Evolutionary conservation across 1,139 yeast species (phyloP), one percentile per base, ranked within the genome.

Genomic region (Chernovozyma sophiae-reginae): DNA sequence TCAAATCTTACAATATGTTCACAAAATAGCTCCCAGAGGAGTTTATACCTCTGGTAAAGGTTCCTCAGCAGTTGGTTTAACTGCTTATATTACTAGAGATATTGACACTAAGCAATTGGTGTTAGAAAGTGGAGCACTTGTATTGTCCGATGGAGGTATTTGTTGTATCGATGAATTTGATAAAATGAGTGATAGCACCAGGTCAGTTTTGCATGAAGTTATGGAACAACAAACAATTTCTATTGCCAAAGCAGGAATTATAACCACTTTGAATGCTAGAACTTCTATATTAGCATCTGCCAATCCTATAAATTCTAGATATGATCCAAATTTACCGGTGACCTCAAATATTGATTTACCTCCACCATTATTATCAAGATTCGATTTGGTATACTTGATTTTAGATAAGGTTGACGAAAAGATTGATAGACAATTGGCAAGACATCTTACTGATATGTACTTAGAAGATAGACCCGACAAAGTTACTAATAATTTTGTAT

Each of bases 221-320:
- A 92, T 92, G 98, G 98, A 92, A 68, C 98, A 92, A 60, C 98
- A 92, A 60, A 92, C 98, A 0, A 92, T 92, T 32, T 89, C 97
- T 11, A 87, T 92, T 51, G 98, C 98, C 30, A 92, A 92, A 56
- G 98, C 98, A 0, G 98, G 98, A 40, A 92, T 92, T 53, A 92
- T 90, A 54, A 92, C 98, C 12, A 92, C 98, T 0, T 71, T 92
- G 43, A 92, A 92, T 62, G 98, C 98, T 1, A 76, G 98, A 61
- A 90, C 97, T 0, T 89, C 97, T 0, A 85, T 92, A 47, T 71
- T 92, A 45, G 98, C 98, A 0, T 86, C 96, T 27, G 98, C 98
- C 2, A 92, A 92, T 60, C 98, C 98, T n/a, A 89, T 92, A 43
- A 92, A 94, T 43, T 90, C 97, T 3, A 77, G 96, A 47, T 92